Conservation (phyloP, 805 yeast genomes). For the Clavispora asparagi region DNA sequence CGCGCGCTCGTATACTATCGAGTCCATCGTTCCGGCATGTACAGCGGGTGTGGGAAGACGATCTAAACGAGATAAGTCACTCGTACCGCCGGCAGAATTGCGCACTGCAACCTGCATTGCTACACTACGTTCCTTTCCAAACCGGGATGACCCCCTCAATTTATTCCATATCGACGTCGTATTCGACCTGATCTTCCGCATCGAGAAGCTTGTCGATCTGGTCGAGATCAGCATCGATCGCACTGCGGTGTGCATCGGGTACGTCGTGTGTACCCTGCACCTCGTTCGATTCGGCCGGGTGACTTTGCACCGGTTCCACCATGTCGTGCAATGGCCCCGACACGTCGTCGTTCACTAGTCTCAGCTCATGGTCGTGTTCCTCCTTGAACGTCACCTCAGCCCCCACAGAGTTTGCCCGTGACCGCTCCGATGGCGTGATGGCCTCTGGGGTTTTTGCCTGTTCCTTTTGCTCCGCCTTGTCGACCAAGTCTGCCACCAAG, state of each 20-base stretch:
- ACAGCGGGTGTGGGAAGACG: too few species aligned
- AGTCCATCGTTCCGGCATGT: too few species aligned
- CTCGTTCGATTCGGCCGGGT: background rate
- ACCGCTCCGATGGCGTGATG: background rate
- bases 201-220: constrained; percentile 33
- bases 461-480: constrained; percentile 19
- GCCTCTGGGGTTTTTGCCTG: background rate
- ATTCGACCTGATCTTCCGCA: constrained; percentile 35
- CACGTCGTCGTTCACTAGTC: background rate
- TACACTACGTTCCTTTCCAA: too few species aligned
- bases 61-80: too few species aligned
- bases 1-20: background rate
- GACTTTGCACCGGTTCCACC: too few species aligned
- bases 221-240: constrained; percentile 13
- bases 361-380: background rate
- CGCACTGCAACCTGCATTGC: too few species aligned
- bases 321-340: too few species aligned
- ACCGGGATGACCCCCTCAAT: background rate
- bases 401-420: constrained; percentile 1
- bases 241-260: background rate
- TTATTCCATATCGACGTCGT: constrained; percentile 26
- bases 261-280: background rate
- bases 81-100: too few species aligned
- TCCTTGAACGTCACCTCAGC: background rate
- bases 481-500: constrained; percentile 18